phyloP scores from a whole-genome alignment of 495 filamentous ascomycete genomes.

The Penicillium samsonianum region DNA sequence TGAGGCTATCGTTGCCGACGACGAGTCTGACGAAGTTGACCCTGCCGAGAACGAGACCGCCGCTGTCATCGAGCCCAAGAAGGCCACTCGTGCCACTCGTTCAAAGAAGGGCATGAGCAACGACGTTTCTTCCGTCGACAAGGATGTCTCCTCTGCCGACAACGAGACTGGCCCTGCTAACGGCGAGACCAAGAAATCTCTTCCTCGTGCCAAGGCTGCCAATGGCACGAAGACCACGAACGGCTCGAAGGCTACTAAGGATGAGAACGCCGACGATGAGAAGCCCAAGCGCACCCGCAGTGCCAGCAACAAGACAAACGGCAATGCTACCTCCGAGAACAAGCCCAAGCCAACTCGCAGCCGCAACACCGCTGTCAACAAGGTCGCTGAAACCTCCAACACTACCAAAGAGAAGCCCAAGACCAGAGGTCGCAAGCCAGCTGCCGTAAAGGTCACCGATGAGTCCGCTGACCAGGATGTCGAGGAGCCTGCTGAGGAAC shows the following conservation, averaged over 20 bases:
- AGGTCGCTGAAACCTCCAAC: slow-evolving; percentile 13
- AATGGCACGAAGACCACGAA: neutral
- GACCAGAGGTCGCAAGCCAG: slow-evolving; percentile 7
- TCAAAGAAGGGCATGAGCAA: neutral
- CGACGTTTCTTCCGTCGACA: neutral
- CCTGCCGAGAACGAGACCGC: too few relatives aligned
- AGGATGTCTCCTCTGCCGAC: neutral
- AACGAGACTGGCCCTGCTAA: neutral
- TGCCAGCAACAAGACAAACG: neutral
- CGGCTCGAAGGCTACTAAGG: neutral
- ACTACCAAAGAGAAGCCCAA: slow-evolving; percentile 15
- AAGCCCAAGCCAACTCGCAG: neutral
- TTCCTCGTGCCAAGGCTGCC: neutral
- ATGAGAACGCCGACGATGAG: too few relatives aligned
- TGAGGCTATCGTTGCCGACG: neutral
- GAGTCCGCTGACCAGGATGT: neutral
- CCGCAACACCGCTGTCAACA: slow-evolving; percentile 16
- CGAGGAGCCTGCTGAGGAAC: neutral
- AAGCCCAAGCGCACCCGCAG: slow-evolving; percentile 1
- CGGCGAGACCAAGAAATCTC: neutral
- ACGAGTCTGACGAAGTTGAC: neutral
- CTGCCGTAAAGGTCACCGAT: neutral
- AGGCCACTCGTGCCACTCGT: neutral
- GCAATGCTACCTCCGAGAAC: neutral
- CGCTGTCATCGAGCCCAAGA: too few relatives aligned